A percentile compares a stretch with the other conserved stretches of the same genome.
Evolutionary conservation across 208 protist species (phyloP).

Genomic region (Trichomonas vaginalis): DNA sequence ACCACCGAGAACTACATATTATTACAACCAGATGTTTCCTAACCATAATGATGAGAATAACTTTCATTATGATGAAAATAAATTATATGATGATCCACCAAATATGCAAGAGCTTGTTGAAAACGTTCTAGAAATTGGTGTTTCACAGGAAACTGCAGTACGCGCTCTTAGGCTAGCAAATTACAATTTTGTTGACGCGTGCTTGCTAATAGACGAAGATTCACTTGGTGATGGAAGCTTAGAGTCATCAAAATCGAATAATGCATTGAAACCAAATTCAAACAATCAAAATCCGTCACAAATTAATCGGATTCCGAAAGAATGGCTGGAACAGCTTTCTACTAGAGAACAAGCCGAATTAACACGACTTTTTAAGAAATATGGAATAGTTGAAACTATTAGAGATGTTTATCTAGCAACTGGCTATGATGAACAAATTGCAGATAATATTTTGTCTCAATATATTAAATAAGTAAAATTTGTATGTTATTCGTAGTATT

Average conservation of each 20-base stretch:
- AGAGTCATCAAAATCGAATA: not conserved
- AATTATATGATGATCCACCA: not conserved
- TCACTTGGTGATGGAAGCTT: not conserved
- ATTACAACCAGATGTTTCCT: not conserved
- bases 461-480: not conserved
- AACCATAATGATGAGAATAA: no score
- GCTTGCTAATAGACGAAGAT: not conserved
- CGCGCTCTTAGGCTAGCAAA: not conserved
- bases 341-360: not conserved
- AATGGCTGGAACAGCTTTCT: not conserved
- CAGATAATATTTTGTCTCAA: not conserved
- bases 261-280: no score
- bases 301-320: not conserved
- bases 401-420: not conserved
- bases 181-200: not conserved
- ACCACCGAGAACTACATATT: not conserved
- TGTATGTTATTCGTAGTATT: no score
- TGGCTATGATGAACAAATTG: not conserved
- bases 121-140: not conserved
- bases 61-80: not conserved
- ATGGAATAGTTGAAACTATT: not conserved
- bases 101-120: not conserved
- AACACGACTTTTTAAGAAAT: not conserved
- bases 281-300: not conserved
- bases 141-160: not conserved